A percentile compares a stretch with the other conserved stretches of the same genome.
Conservation (phyloP, 2,329 filamentous ascomycete genomes). For the Ophiocordyceps camponoti-leonardi region DNA sequence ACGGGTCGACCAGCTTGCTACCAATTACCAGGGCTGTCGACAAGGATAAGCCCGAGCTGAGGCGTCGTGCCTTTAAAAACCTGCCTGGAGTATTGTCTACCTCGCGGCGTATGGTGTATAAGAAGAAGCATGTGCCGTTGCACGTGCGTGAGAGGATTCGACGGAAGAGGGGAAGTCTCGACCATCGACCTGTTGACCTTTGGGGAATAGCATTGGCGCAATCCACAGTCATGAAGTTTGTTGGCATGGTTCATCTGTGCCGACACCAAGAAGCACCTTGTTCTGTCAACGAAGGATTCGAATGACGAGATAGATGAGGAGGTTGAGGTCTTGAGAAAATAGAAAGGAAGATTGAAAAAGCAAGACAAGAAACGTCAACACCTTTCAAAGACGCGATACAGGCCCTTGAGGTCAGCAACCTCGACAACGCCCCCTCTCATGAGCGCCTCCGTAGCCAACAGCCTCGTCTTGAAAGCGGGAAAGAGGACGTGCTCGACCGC, state of each 20-base stretch:
- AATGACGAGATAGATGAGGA: not conserved
- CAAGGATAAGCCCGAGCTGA: constrained; percentile 37
- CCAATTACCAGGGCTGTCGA: constrained; percentile 42
- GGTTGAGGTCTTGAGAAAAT: no score
- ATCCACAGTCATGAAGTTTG: not conserved
- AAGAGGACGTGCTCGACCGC: constrained; percentile 78
- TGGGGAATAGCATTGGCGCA: no score
- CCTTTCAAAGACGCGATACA: constrained; percentile 90
- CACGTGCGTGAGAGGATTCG: no score
- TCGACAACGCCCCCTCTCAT: constrained; percentile 64
- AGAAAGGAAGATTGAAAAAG: no score
- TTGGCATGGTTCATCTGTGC: not conserved
- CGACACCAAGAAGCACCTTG: not conserved
- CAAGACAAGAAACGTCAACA: constrained; percentile 36
- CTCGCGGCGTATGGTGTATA: constrained; percentile 49
- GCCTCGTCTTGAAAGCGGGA: constrained; percentile 65
- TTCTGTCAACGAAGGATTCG: not conserved
- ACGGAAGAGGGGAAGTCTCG: no score
- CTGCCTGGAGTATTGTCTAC: constrained; percentile 37
- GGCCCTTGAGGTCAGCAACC: constrained; percentile 75
- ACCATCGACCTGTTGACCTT: no score
- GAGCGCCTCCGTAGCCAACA: constrained; percentile 67
- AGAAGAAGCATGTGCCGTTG: constrained; percentile 36
- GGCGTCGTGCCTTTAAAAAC: constrained; percentile 43
- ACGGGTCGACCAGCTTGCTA: constrained; percentile 32